A percentile compares a stretch with the other conserved stretches of the same genome.
Evolutionary conservation across 1,284 basidiomycete genomes (phyloP).

Genomic region (Trametes pubescens): DNA sequence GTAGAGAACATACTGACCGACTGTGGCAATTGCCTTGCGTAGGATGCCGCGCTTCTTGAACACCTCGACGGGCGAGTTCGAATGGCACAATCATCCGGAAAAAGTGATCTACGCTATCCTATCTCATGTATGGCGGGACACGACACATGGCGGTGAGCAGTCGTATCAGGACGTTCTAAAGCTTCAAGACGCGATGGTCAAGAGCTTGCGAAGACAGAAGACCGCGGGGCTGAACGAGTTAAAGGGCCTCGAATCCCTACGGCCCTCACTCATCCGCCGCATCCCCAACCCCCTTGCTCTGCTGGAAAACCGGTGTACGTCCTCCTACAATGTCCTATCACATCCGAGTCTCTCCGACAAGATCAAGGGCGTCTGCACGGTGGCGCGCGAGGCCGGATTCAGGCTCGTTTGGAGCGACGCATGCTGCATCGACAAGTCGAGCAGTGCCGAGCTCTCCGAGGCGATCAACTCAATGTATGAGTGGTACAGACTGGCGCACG

Average conservation of each 20-base stretch:
- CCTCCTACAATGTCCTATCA: neutral
- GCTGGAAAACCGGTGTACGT: neutral
- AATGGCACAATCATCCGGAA: no score
- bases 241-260: neutral
- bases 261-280: neutral
- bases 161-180: neutral
- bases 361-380: neutral
- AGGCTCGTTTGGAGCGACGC: conserved; percentile 1
- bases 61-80: conserved; percentile 3
- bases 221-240: neutral
- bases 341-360: neutral
- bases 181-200: neutral
- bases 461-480: conserved; percentile 7
- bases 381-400: conserved; percentile 4
- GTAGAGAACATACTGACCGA: no score
- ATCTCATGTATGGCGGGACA: conserved; percentile 10
- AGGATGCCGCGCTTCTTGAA: conserved; percentile 1
- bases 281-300: neutral
- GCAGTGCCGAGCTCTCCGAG: conserved; percentile 1
- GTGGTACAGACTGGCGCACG: neutral
- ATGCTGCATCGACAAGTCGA: conserved; percentile 3
- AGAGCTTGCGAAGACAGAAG: neutral
- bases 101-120: conserved; percentile 15
- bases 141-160: neutral
- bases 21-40: no score